Evolutionary conservation across 176 grass and related monocot species (phyloP), one percentile per base, ranked within the genome.

Genomic region (Phoenix roebelenii): DNA sequence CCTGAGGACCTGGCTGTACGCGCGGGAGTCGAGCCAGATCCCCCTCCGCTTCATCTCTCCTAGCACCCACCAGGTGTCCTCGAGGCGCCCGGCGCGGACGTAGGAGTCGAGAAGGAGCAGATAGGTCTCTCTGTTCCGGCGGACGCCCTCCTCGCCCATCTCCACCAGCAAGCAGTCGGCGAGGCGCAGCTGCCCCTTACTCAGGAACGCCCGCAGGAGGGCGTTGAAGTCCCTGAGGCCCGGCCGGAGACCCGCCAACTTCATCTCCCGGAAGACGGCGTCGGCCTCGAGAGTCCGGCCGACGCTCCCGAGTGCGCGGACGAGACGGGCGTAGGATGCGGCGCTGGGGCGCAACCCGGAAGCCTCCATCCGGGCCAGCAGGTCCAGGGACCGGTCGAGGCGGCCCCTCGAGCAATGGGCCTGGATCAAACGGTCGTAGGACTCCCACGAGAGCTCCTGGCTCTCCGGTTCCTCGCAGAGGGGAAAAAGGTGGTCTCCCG

Each of bases 51-150:
- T 78, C 81, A 92, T 97, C 84, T 88, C 84, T 4, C 67, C 63
- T 5, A 97, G 80, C 9, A 92, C 87, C 93, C 87, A 85, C 87
- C 84, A 88, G 7, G 77, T 85, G 70, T 97, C 84, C 57, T 96
- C 83, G 29, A 96, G 65, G 32, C 83, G 70, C 5, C 86, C 91
- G 0, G 83, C 75, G 14, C 82, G 86, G 19, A 63, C 80, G 65
- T 87, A 96, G 16, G 71, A 68, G 61, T 82, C 75, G 12, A 97
- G 66, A 5, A 97, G 76, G 50, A 97, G 81, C 61, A 25, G 23
- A 79, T 91, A 88, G 15, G 87, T 91, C 20, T 83, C 65, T 5
- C 65, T 52, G 72, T 83, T 68, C 59, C 81, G 55, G 22, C 50
- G 61, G 25, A 96, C 72, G 70, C 86, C 80, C 56, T 84, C 83